Evolutionary conservation across 192 early-diverging fungal species (phyloP), one percentile per base, ranked within the genome.

Genomic region (Podila epicladia): DNA sequence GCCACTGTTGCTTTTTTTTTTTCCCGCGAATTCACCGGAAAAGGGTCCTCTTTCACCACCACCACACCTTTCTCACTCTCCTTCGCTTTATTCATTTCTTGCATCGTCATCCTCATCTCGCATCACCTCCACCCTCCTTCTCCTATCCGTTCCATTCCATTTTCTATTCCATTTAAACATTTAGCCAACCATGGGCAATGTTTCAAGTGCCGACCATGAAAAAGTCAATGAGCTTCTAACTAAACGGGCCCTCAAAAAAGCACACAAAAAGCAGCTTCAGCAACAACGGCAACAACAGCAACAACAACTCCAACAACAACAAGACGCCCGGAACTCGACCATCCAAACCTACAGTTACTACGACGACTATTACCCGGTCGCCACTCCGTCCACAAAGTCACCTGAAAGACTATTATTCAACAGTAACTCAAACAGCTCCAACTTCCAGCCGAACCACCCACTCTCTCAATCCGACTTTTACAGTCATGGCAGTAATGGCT

Each of bases 261-360:
- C 53, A 26, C 53, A 55, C 53, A 55, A 55, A 26, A 55, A 55
- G 53, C 53, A 55, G 24, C 53, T 55, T 22, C 53, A 55, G 24
- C 53, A 55, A 26, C 53, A 55, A 55, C 53, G 53, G 53, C 53
- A 55, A 55, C 53, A 55, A 19, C 53, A 24, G 9, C n/a, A n/a
- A n/a, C 53, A 3, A 7, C 53, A 24, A 7, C 20, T 22, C 2
- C n/a, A n/a, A n/a, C 53, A 22, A 55, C 53, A 55, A n/a, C 20
- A 55, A 12, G 53, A 55, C n/a, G 53, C n/a, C 22, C 53, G n/a
- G 8, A 9, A 55, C 53, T 9, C n/a, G 24, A 7, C 53, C 20
- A 24, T 26, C 22, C 24, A 24, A 5, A 55, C n/a, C 6, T n/a
- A 55, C 24, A 26, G 53, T 22, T 55, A 55, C 53, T 26, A n/a